Base-by-base conservation (phyloP, 2,329 filamentous ascomycete species). In the Trichophyton verrucosum region DNA sequence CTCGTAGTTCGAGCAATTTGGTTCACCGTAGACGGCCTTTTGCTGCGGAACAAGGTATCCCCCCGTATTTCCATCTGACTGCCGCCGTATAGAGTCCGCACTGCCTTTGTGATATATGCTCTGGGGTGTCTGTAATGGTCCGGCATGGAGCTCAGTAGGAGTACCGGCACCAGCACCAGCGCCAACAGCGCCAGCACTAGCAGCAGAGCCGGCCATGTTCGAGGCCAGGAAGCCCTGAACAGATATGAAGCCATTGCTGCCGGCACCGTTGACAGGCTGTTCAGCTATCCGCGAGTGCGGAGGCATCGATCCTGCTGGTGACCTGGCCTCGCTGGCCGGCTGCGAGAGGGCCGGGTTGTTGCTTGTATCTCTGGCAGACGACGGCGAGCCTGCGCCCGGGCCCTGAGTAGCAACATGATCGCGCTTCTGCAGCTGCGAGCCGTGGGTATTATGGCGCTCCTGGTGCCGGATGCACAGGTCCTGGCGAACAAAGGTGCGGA, bases 401-500 rank as follows among this genome's bases (percentile, higher is more conserved):
- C 55, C 74, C 62, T 70, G 69, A 49, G 58, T 60, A 17, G 74
- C 69, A 63, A 77, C 77, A 60, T 71, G 71, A 63, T 80, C 77
- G 62, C 77, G 76, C 65, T 78, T 77, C 66, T 79, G 77, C 15
- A 79, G 67, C 64, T 79, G 77, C n/a, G 78, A 80, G 46, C 77
- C 77, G 60, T 77, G 74, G 33, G 87, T 88, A 11, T 85, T 88
- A 73, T 92, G 89, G 49, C 89, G 83, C 71, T 92, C 88, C 70
- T 86, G 83, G 74, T 94, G 89, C 47, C 89, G 86, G 69, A 94
- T 87, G 71, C 94, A 91, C 62, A 99, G 80, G 73, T 99, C 94
- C 66, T 95, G 89, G 64, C 94, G 86, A 61, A 97, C 92, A 76
- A 97, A 99, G 36, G 88, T 86, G 58, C 92, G 87, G 63, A 86